Percentiles rank a stretch among this genome's conserved stretches.
These are phyloP conservation scores for Boletus bicolor DNA, from an alignment of 768 basidiomycete species.

Conservation along the genomic window DNA sequence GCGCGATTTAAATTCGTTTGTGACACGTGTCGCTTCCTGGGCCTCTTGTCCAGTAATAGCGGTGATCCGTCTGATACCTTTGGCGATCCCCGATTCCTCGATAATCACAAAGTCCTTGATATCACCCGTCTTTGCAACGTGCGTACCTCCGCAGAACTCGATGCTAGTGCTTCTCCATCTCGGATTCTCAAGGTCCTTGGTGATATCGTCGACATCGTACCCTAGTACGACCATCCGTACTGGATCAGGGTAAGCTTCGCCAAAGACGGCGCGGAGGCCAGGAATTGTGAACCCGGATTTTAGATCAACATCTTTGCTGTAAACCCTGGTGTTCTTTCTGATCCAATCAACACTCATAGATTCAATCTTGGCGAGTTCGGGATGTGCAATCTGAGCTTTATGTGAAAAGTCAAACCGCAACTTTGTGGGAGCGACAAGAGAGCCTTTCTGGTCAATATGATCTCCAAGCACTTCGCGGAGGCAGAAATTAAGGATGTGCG, in stretches of 20 bases:
- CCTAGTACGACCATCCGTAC: constrained; percentile 93
- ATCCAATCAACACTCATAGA: constrained; percentile 86
- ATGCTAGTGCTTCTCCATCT: constrained; percentile 91
- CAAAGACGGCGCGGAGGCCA: constrained; percentile 95
- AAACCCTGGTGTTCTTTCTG: constrained; percentile 83
- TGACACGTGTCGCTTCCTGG: constrained; percentile 68
- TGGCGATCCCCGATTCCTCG: constrained; percentile 96
- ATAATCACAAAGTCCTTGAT: constrained; percentile 95
- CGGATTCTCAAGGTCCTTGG: constrained; percentile 79
- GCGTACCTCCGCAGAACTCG: constrained; percentile 99
- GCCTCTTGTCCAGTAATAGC: constrained; percentile 96
- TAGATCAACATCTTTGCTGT: constrained; percentile 80
- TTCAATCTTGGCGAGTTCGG: constrained; percentile 84
- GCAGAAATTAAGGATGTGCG: constrained; percentile 94
- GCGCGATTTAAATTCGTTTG: constrained; percentile 56
- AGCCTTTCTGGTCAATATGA: constrained; percentile 97
- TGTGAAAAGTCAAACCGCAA: constrained; percentile 99
- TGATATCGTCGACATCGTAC: constrained; percentile 82
- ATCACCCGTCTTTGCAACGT: constrained; percentile 94
- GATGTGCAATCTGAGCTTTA: constrained; percentile 76
- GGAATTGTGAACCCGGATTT: constrained; percentile 79
- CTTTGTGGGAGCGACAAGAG: constrained; percentile 92
- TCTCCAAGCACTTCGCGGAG: constrained; percentile 94
- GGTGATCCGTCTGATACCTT: constrained; percentile 92
- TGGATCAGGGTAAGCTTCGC: constrained; percentile 96